Conservation (phyloP, 495 filamentous ascomycete genomes). For the Neurospora africana region DNA sequence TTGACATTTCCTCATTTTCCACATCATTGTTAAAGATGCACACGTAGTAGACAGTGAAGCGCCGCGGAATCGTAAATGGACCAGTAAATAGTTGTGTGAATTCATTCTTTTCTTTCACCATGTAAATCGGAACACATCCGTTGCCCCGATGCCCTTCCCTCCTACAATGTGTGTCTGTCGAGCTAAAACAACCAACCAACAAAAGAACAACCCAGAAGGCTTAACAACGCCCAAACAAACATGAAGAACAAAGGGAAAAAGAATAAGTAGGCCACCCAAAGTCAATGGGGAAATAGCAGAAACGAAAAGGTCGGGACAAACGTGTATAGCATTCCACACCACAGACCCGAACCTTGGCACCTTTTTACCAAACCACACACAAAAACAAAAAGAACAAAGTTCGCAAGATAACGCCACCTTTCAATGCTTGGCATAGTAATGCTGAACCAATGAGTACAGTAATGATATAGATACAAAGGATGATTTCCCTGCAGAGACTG, state of each 20-base stretch:
- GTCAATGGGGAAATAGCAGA: background rate
- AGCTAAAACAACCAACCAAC: background rate
- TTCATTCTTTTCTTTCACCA: background rate
- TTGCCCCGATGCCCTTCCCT: background rate
- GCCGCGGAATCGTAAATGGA: background rate
- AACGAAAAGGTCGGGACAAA: background rate
- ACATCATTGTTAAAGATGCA: background rate
- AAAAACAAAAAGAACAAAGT: constrained; percentile 2
- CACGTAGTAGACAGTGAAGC: background rate
- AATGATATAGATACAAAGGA: constrained; percentile 1
- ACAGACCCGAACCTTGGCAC: background rate
- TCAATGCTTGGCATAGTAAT: background rate
- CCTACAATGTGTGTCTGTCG: background rate
- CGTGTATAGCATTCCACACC: background rate
- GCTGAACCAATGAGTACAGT: background rate
- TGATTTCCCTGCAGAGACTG: background rate
- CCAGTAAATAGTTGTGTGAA: background rate
- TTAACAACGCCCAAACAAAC: background rate
- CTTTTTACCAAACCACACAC: background rate
- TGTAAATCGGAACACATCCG: background rate
- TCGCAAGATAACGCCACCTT: background rate
- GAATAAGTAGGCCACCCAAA: background rate
- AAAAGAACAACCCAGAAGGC: background rate
- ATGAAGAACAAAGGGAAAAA: background rate
- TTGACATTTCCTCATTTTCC: background rate